These are phyloP conservation scores for Cantharellus anzutake DNA, from an alignment of 768 basidiomycete genomes.

Conservation along the genomic window DNA sequence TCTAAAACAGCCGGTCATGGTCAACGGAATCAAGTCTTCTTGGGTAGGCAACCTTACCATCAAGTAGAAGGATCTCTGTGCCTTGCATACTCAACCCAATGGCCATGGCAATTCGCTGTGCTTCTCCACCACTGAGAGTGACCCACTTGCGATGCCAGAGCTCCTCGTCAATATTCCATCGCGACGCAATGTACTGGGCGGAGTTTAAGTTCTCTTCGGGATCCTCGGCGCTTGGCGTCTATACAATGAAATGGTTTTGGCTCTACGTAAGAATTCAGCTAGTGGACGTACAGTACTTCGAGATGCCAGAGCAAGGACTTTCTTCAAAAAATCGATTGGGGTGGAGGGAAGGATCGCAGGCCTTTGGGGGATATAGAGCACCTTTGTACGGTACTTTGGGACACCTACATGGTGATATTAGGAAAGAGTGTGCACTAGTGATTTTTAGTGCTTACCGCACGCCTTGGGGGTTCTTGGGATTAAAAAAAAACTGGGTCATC, in stretches of 20 bases:
- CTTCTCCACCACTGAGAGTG: conserved; percentile 70
- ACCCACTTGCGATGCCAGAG: conserved; percentile 72
- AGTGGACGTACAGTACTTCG: conserved; percentile 17
- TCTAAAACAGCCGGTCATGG: conserved; percentile 25
- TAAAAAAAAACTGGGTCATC: not conserved
- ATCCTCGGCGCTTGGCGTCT: not conserved
- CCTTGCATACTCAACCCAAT: conserved; percentile 51
- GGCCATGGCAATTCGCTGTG: conserved; percentile 66
- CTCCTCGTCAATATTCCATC: conserved; percentile 46
- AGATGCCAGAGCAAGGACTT: conserved; percentile 33
- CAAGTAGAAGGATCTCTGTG: conserved; percentile 62
- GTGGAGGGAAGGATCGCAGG: conserved; percentile 72
- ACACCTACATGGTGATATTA: conserved; percentile 29
- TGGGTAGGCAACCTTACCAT: conserved; percentile 31
- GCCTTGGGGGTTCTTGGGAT: conserved; percentile 11
- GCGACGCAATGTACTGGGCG: conserved; percentile 29
- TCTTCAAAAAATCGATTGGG: conserved; percentile 48
- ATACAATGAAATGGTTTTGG: not conserved
- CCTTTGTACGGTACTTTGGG: conserved; percentile 54
- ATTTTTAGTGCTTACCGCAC: conserved; percentile 17
- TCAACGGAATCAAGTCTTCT: not conserved
- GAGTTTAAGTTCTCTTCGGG: conserved; percentile 4
- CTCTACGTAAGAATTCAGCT: not conserved
- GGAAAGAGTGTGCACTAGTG: not conserved
- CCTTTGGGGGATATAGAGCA: conserved; percentile 77